These are phyloP conservation scores for Climacium dendroides DNA, from an alignment of 225 moss, liverwort and hornwort species.

Conservation along the genomic window DNA sequence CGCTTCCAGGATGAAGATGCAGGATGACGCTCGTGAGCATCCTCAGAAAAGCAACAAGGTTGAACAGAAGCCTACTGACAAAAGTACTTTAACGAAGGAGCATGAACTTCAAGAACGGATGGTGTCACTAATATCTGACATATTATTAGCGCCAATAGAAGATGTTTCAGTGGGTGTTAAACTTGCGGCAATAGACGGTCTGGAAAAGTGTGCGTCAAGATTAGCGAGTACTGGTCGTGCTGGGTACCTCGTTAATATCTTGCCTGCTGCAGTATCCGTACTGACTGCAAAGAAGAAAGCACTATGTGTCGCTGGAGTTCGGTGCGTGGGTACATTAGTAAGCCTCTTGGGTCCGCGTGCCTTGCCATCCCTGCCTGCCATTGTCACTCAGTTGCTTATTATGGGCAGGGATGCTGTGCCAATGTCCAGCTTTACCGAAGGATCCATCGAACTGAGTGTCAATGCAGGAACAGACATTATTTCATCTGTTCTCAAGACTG, in stretches of 20 bases:
- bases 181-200: constrained; percentile 65
- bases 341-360: constrained; percentile 64
- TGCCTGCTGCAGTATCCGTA: constrained; percentile 40
- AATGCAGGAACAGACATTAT: constrained; percentile 28
- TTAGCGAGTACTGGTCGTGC: constrained; percentile 33
- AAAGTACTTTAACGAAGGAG: constrained; percentile 10
- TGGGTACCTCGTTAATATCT: constrained; percentile 36
- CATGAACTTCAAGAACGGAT: constrained; percentile 43
- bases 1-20: constrained; percentile 53
- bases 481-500: constrained; percentile 44
- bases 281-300: constrained; percentile 34
- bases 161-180: constrained; percentile 40
- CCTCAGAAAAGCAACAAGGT: constrained; percentile 21
- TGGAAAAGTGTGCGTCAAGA: constrained; percentile 58
- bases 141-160: constrained; percentile 28
- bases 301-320: constrained; percentile 43
- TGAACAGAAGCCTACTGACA: background rate
- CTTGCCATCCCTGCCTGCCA: constrained; percentile 58
- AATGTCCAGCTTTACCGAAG: background rate
- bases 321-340: constrained; percentile 49
- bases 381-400: constrained; percentile 40
- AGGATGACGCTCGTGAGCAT: constrained; percentile 18
- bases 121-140: constrained; percentile 34
- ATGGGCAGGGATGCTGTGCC: constrained; percentile 27
- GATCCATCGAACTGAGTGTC: background rate